Base-by-base conservation (phyloP, 108 stramenopile genomes). In the Pseudonitzschia pungens region DNA sequence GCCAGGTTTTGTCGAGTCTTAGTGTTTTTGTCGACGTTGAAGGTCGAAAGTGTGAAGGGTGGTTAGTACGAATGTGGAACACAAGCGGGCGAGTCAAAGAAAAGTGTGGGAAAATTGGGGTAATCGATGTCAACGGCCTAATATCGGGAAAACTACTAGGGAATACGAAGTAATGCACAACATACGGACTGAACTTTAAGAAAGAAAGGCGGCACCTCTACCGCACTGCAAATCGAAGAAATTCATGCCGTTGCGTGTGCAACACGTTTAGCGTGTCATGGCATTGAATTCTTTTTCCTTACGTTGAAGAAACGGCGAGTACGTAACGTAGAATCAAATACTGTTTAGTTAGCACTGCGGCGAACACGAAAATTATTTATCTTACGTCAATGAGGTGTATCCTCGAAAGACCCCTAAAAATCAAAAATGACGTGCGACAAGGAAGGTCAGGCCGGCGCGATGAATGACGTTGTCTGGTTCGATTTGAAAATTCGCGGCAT, bases 401-500 rank as follows among this genome's bases (percentile, higher is more conserved):
- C 14, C 1, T 14, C 14, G 18, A 48, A 48, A 48, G 45, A 48
- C 45, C 14, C 45, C 4, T 36, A 36, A 36, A 36, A 36, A 36
- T 36, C 2, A 36, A 48, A 48, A 48, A 48, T 48, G 45, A 48
- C 45, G 45, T 48, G 54, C 54, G 54, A 20, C 26, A 2, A 24
- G 54, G 10, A 55, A 55, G 24, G 26, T 22, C 20, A 2, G 21
- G 54, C 54, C 22, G 54, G 54, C 54, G 54, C 54, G 2, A 24
- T 55, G 21, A 26, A 26, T 55, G 54, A 55, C 54, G 54, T 55
- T 55, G 54, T 26, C 54, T 20, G 45, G 26, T 55, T 26, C 54
- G 54, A 55, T 55, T 55, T 55, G 54, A 55, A 55, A 55, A 55
- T 55, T 55, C n/a, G 20, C 20, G 50, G 50, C 50, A 51, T 9